Evolutionary conservation across 2,329 filamentous ascomycete genomes (phyloP), one percentile per base, ranked within the genome.

Genomic region (Escovopsis sp.): DNA sequence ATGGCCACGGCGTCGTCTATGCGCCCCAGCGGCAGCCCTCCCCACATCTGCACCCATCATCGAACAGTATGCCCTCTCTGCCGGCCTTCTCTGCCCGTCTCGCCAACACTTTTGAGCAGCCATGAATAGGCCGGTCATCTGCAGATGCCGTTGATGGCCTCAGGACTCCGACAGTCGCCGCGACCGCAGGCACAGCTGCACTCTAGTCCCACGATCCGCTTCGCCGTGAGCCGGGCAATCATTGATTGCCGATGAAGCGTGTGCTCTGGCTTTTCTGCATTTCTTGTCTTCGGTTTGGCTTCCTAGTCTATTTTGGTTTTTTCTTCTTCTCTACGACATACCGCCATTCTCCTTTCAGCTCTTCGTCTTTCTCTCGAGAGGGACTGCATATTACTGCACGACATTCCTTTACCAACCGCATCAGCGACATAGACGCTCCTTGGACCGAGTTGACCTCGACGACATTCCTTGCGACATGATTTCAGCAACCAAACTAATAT

Each of bases 111-210:
- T 3, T 30, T 7, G 27, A 30, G 27, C 27, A 20, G 8, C 9
- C 27, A 30, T 30, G 27, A 9, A 30, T 9, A 30, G 5, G 27
- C 27, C 8, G 11, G 27, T 51, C 63, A 68, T 53, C 55, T 63
- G 49, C 55, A 57, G 50, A 58, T 57, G 42, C 47, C 57, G 45
- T 57, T 62, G 41, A 43, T 57, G 48, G 55, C 63, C 48, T 57
- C 58, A 37, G 51, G 48, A 32, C 51, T 57, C 49, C 54, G 63
- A 53, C 50, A 55, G 12, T 62, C 60, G 39, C 58, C 60, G 36
- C 53, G 62, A 32, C 50, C 53, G 37, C 59, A 57, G 47, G 46
- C 53, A 30, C 8, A 11, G 27, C 8, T 30, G 27, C 8, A 20
- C 20, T 20, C 20, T 6, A 20, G 20, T 20, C 20, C 20, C 4